Base-by-base conservation (phyloP, 805 yeast genomes). In the Hanseniaspora osmophila region DNA sequence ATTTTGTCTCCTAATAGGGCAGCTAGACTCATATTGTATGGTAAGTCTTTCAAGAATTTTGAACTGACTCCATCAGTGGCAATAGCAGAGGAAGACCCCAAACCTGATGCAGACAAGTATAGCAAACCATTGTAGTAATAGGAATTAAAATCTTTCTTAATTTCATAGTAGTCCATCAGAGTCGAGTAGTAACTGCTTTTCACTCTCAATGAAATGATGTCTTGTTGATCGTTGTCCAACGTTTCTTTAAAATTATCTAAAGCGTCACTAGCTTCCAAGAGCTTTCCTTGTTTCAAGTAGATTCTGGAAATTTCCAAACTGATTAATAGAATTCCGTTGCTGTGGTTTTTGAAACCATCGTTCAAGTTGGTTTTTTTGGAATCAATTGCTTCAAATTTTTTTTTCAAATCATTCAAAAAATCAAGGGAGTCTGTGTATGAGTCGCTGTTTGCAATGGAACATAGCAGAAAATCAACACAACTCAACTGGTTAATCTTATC, bases 1-100 rank as follows among this genome's bases (percentile, higher is more conserved):
- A 90, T 84, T 56, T 76, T 79, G 58, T 87, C 95, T 42, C 96
- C 97, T 54, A 90, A 70, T 48, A 92, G 67, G 0, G 96, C 97
- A 30, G 95, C 79, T 41, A 86, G 70, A 48, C 90, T 74, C 53
- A 90, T 74, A 52, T 90, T 94, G 55, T 78, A 77, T 1, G 85
- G 84, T 44, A 79, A 62, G 46, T 66, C 67, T 53, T 70, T 72
- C 53, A 65, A 69, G 42, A 67, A 71, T 22, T 22, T 22, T 22
- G 27, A 22, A 7, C 27, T 22, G 27, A 22, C 27, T 22, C 27
- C 27, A 22, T 33, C 58, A 52, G 11, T 48, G 37, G 10, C 68
- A 52, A 47, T 77, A 60, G 38, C 61, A 63, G 29, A 62, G 27
- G 27, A 22, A 22, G 52, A 66, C 22, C 63, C 63, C 18, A 72